A percentile compares a stretch with the other conserved stretches of the same genome.
Evolutionary conservation across 2,329 filamentous ascomycete genomes (phyloP).

Genomic region (Fusarium tjaetaba): DNA sequence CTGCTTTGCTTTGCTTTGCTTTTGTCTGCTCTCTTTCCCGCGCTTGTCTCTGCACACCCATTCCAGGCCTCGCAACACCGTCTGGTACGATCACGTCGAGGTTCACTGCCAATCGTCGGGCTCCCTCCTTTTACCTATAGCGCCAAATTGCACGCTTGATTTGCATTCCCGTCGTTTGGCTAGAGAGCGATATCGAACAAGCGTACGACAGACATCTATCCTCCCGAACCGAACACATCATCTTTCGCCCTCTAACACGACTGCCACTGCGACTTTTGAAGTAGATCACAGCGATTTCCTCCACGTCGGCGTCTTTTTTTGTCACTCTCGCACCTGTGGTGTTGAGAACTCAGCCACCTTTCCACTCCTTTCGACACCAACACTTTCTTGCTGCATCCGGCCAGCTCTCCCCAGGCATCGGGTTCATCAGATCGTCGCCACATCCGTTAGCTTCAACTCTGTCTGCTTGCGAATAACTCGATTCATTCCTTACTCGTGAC

Average conservation of each 20-base stretch:
- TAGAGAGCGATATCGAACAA: constrained; percentile 28
- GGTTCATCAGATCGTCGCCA: constrained; percentile 26
- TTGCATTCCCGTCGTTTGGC: constrained; percentile 29
- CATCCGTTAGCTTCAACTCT: constrained; percentile 31
- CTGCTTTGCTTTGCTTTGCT: constrained; percentile 30
- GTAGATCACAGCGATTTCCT: constrained; percentile 3
- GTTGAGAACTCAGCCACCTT: constrained; percentile 39
- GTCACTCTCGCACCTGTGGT: constrained; percentile 42
- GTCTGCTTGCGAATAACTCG: constrained; percentile 30
- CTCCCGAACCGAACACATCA: constrained; percentile 1
- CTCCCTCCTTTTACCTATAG: constrained; percentile 32
- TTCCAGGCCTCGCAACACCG: constrained; percentile 47
- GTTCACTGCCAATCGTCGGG: constrained; percentile 35
- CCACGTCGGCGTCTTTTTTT: constrained; percentile 16
- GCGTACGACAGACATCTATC: constrained; percentile 16
- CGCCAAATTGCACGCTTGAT: constrained; percentile 28
- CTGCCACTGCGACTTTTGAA: constrained; percentile 11
- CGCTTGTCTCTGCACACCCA: constrained; percentile 41
- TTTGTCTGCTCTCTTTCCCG: constrained; percentile 21
- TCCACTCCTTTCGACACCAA: constrained; percentile 35
- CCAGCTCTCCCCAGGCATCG: constrained; percentile 35
- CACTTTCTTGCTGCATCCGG: constrained; percentile 38
- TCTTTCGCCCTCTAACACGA: constrained; percentile 17
- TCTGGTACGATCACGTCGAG: constrained; percentile 48
- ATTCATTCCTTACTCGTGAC: constrained; percentile 30